phyloP scores from a whole-genome alignment of 2,329 filamentous ascomycete species.

The Calonectria multiphialidica region DNA sequence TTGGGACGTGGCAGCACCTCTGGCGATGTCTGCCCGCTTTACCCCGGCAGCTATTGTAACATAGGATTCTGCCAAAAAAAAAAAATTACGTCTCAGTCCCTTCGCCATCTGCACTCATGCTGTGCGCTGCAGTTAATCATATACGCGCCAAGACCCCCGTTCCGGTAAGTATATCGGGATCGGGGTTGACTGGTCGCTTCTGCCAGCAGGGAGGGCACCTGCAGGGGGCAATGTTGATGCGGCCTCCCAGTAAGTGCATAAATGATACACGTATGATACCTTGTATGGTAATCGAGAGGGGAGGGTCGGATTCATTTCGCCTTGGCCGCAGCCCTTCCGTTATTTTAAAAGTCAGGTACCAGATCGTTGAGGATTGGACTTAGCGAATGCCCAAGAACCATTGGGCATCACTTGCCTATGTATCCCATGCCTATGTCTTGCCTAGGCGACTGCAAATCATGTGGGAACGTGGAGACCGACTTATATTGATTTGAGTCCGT shows the following conservation, averaged over 20 bases:
- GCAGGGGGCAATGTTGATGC: background rate
- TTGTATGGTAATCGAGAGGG: background rate
- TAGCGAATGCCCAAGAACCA: background rate
- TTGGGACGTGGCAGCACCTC: conserved; percentile 18
- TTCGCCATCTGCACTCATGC: background rate
- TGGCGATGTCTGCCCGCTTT: background rate
- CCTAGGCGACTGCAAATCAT: background rate
- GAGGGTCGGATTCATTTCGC: background rate
- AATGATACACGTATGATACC: background rate
- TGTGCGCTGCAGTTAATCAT: background rate
- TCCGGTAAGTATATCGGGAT: background rate
- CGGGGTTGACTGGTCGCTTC: background rate
- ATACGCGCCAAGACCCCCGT: background rate
- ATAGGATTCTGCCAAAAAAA: background rate
- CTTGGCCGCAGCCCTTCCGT: background rate
- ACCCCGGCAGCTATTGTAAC: background rate
- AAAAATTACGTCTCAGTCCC: background rate
- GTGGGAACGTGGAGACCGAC: background rate
- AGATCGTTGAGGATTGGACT: background rate
- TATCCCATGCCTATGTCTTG: background rate
- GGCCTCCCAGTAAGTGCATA: background rate
- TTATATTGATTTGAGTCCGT: background rate
- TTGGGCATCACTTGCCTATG: background rate
- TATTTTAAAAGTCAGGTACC: background rate
- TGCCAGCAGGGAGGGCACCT: background rate